These are phyloP conservation scores for Fusarium duplospermum DNA, from an alignment of 2,329 filamentous ascomycete species.

Conservation along the genomic window DNA sequence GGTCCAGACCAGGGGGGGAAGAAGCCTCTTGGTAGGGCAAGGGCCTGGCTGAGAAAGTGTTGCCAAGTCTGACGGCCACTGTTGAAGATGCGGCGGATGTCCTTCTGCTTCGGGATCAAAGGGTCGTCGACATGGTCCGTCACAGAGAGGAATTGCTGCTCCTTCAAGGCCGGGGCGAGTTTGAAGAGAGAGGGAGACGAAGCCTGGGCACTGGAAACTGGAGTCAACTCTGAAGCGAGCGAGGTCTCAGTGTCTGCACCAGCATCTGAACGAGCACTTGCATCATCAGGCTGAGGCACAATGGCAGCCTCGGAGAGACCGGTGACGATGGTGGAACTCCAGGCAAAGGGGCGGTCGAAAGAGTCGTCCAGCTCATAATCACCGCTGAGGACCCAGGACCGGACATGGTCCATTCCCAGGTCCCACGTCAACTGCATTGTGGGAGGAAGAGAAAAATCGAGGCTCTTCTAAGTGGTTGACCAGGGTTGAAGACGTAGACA, in stretches of 20 bases:
- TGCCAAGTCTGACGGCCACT: constrained; percentile 39
- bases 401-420: constrained; percentile 44
- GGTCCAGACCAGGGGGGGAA: constrained; percentile 38
- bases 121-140: constrained; percentile 36
- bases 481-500: constrained; percentile 4
- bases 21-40: constrained; percentile 31
- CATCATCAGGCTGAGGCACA: constrained; percentile 29
- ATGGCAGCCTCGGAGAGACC: constrained; percentile 41
- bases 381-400: constrained; percentile 43
- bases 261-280: constrained; percentile 34
- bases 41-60: constrained; percentile 30
- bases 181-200: constrained; percentile 17
- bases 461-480: constrained; percentile 14
- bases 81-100: constrained; percentile 38
- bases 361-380: constrained; percentile 34
- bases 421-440: constrained; percentile 46
- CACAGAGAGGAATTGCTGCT: constrained; percentile 25
- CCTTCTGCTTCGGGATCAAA: constrained; percentile 34
- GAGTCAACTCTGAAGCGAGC: constrained; percentile 17
- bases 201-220: constrained; percentile 22
- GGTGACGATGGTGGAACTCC: constrained; percentile 42
- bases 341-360: constrained; percentile 37
- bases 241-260: constrained; percentile 17
- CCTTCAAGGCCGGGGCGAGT: constrained; percentile 7
- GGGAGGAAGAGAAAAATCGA: constrained; percentile 10